A percentile compares a stretch with the other conserved stretches of the same genome.
Evolutionary conservation across 2,329 filamentous ascomycete species (phyloP).

Genomic region (Microdochium trichocladiopsis): DNA sequence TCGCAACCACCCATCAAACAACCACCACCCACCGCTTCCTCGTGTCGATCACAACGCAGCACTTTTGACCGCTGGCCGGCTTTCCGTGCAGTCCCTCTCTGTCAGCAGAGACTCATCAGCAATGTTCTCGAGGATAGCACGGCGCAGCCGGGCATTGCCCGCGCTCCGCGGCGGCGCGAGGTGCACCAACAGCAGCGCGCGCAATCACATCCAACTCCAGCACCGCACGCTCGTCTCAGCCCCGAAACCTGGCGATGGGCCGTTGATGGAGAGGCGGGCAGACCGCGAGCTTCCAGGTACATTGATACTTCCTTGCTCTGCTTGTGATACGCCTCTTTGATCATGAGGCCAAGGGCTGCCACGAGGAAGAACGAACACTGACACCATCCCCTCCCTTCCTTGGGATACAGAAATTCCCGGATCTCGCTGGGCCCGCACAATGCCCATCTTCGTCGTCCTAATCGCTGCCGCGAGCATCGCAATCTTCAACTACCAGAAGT

Average conservation of each 20-base stretch:
- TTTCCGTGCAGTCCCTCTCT: neutral
- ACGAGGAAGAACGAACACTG: constrained; percentile 3
- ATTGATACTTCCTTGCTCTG: constrained; percentile 8
- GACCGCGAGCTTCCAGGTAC: constrained; percentile 61
- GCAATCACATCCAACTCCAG: neutral
- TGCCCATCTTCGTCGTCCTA: constrained; percentile 73
- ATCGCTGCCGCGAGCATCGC: constrained; percentile 67
- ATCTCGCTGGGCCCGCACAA: constrained; percentile 61
- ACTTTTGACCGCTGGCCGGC: neutral
- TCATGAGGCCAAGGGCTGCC: neutral
- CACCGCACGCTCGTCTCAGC: constrained; percentile 46
- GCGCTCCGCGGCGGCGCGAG: neutral
- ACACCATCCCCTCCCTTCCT: constrained; percentile 1
- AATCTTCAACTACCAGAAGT: constrained; percentile 99
- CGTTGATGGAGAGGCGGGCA: constrained; percentile 56
- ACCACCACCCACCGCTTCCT: too few species aligned
- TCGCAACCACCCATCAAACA: too few species aligned
- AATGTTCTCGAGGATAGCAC: neutral
- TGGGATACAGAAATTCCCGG: constrained; percentile 30
- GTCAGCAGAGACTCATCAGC: neutral
- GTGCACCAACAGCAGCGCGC: neutral
- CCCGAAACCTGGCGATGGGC: constrained; percentile 52
- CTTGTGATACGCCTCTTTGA: too few species aligned
- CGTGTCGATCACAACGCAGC: too few species aligned
- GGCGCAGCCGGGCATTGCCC: neutral